Evolutionary conservation across 2,329 filamentous ascomycete genomes (phyloP), one percentile per base, ranked within the genome.

Genomic region (Scedosporium boydii): DNA sequence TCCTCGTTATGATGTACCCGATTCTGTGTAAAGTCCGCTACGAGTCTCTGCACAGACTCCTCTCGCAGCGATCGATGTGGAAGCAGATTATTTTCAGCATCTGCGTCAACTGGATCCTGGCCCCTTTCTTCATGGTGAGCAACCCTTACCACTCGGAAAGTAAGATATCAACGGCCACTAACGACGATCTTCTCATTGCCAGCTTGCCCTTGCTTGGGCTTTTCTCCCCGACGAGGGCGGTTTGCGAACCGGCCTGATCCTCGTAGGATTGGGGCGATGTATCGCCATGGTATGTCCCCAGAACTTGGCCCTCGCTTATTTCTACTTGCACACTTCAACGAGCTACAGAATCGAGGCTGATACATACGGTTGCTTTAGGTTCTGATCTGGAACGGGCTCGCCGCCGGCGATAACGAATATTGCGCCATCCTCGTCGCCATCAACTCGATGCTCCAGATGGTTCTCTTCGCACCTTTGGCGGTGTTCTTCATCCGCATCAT

Each of bases 1-100:
- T 96, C 0, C 80, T 96, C 1, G 86, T 96, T 51, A 96, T 96
- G 91, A 96, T 96, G 90, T 96, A 95, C 70, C 92, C 91, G 0
- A 96, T 96, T 64, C 77, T 96, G 0, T 96, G 90, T 80, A 95
- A 95, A 72, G 88, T 96, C 4, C 85, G 85, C 51, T 95, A 86
- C 73, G 91, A 96, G 72, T 83, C 84, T 0, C 75, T 96, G 9
- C 89, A 91, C 71, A 76, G 82, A 2, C 77, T 91, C 3, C 82
- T 95, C 63, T 72, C 76, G 2, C 78, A 85, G 3, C 78, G 79
- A 3, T 77, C 78, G 0, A 77, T 96, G 2, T 96, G 90, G 91
- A 83, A 85, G 59, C 91, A 96, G 72, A 83, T 96, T n/a, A 77
- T 71, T 0, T 90, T 96, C 68, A 92, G 88, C 63, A 74, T 96